Conservation (phyloP, 768 basidiomycete species). For the Russula griseocarnosa region DNA sequence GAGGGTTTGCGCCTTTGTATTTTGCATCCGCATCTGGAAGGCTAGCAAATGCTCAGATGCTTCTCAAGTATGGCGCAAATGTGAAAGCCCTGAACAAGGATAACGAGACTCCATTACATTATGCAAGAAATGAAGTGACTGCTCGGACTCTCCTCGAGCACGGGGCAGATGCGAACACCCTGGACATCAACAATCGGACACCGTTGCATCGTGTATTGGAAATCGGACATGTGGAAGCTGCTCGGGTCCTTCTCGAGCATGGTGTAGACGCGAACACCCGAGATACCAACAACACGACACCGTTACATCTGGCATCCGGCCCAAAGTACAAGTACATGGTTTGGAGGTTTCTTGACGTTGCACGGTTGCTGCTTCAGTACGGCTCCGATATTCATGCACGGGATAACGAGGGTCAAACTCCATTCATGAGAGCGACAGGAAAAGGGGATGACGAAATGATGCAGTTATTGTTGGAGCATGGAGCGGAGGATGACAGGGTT, state of each 20-base stretch:
- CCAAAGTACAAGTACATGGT: no score
- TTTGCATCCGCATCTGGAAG: rapidly evolving
- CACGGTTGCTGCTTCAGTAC: neutral
- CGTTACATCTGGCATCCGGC: neutral
- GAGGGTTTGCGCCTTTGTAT: neutral
- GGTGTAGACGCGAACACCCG: neutral
- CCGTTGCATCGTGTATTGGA: no score
- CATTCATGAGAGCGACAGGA: no score
- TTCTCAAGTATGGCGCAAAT: neutral
- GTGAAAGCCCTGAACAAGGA: neutral
- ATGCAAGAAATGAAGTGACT: neutral
- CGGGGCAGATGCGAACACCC: neutral
- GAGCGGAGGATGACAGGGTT: no score
- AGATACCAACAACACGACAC: neutral
- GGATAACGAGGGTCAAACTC: no score
- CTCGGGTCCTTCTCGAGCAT: neutral
- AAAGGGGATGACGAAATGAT: no score
- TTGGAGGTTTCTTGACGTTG: no score
- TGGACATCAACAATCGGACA: no score
- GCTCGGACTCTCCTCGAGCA: neutral
- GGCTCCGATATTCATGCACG: no score
- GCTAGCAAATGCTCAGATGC: neutral
- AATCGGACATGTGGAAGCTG: neutral
- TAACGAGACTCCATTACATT: neutral
- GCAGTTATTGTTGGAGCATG: no score